Evolutionary conservation across 345 rosid genomes (phyloP), one percentile per base, ranked within the genome.

Genomic region (Dovyalis caffra): DNA sequence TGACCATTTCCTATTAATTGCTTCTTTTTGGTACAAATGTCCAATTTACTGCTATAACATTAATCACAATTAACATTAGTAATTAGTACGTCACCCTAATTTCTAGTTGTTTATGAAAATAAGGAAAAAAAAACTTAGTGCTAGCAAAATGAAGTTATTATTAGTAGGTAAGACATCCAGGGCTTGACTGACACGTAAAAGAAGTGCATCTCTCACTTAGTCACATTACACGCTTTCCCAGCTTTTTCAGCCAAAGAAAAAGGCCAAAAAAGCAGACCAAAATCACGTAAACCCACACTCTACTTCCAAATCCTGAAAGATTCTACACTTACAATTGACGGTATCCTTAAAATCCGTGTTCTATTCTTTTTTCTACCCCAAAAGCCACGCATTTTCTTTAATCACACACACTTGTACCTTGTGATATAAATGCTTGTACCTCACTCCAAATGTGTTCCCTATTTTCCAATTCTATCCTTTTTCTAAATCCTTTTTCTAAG

Each of bases 101-200:
- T 63, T 31, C 34, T 0, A 5, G 5, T 33, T 20, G 23, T 20
- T 32, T 26, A 40, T 6, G 10, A 14, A 26, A 12, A 15, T 25
- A 28, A 38, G 12, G 1, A 20, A 35, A 3, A 29, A 9, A 33
- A 21, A 29, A 7, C 23, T 25, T 20, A 16, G 5, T 23, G 49
- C 51, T 12, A 29, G 57, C 65, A 57, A 23, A 57, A 28, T 26
- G 2, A 34, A 66, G 58, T 63, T 49, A 57, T 40, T 25, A 14
- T 72, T 20, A 8, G 0, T 71, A 45, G 75, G 73, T 35, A 40
- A n/a, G 29, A 11, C 65, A 47, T 25, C 77, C 79, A 68, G 63
- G 63, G 57, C 12, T 20, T 63, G 28, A 49, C 53, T 29, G 80
- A 61, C 88, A 77, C 82, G 83, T 77, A 83, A 71, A 31, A 31